Base-by-base conservation (phyloP, 805 yeast genomes). In the Metschnikowia similis region DNA sequence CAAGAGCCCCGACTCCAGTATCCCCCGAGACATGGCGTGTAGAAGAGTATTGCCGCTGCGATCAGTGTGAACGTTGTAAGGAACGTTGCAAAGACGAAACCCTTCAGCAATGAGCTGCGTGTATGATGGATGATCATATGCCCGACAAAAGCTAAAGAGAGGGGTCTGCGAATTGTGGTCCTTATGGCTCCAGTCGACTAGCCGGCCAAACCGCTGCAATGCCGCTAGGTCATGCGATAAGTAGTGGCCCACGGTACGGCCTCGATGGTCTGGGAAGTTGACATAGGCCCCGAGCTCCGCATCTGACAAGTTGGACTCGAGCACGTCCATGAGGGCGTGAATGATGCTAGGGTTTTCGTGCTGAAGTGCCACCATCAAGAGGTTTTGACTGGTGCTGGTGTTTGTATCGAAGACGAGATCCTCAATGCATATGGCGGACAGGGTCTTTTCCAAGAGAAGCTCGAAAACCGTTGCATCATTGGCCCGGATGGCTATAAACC, bases 121-220 rank as follows among this genome's bases (percentile, higher is more conserved):
- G 63, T 90, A 91, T 32, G 81, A 66, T 0, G 79, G 69, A 55
- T 87, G 90, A 63, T 90, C 97, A 65, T 91, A 91, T 55, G 90
- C 82, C 48, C 96, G 69, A 55, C 89, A 82, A 2, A 88, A 66
- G 2, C 89, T 77, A 65, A 86, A 81, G 8, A 92, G 67, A 0
- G 97, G 95, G 0, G 97, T 88, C 57, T 87, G 88, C 0, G 84
- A 81, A 51, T 78, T 81, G 10, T 59, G 54, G 61, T 91, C 97
- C 46, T 76, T 77, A 11, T 66, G 62, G 6, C 71, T 74, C 97
- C 97, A 92, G 58, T 87, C 74, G 5, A 90, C 69, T 40, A 71
- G 76, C 1, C 62, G 62, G 0, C 96, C 95, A 9, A 89, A 63
- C 13, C 58, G 61, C 6, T 62, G 59, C 11, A 89, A 75, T 0